A percentile compares a stretch with the other conserved stretches of the same genome.
Evolutionary conservation across 495 filamentous ascomycete genomes (phyloP).

Genomic region (Penicillium goetzii): DNA sequence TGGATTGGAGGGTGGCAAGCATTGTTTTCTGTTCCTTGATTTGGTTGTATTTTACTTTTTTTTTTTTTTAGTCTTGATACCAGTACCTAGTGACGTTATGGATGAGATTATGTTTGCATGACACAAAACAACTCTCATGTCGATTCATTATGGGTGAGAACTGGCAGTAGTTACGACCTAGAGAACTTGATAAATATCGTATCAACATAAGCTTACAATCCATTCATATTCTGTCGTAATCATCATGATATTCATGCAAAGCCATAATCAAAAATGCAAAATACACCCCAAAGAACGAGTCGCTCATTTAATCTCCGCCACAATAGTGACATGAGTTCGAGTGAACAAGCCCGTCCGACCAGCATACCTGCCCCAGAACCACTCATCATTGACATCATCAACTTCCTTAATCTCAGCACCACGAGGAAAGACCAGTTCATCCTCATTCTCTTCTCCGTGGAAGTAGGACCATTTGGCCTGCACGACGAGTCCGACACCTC

Average conservation of each 20-base stretch:
- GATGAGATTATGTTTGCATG: slow-evolving; percentile 11
- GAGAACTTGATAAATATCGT: background rate
- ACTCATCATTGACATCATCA: slow-evolving; percentile 83
- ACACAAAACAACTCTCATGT: background rate
- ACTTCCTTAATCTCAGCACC: slow-evolving; percentile 80
- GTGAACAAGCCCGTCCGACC: slow-evolving; percentile 77
- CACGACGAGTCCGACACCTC: slow-evolving; percentile 65
- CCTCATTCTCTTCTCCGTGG: slow-evolving; percentile 60
- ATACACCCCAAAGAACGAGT: background rate
- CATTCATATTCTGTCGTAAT: slow-evolving; percentile 13
- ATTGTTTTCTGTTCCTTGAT: slow-evolving; percentile 4
- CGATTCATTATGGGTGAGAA: background rate
- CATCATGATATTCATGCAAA: slow-evolving; percentile 25
- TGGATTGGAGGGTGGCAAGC: background rate
- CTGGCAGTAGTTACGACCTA: background rate
- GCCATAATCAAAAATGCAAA: slow-evolving; percentile 12
- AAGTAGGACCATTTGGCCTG: slow-evolving; percentile 74
- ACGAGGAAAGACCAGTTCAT: slow-evolving; percentile 83
- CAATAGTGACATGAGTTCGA: slow-evolving; percentile 63
- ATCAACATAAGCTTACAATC: background rate
- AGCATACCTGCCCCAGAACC: slow-evolving; percentile 81
- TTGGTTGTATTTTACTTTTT: background rate
- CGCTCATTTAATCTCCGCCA: slow-evolving; percentile 41
- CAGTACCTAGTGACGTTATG: slow-evolving; percentile 3
- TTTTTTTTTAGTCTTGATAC: slow-evolving; percentile 6